These are phyloP conservation scores for Linaria vulgaris DNA, from an alignment of 257 asterid species.

Conservation along the genomic window DNA sequence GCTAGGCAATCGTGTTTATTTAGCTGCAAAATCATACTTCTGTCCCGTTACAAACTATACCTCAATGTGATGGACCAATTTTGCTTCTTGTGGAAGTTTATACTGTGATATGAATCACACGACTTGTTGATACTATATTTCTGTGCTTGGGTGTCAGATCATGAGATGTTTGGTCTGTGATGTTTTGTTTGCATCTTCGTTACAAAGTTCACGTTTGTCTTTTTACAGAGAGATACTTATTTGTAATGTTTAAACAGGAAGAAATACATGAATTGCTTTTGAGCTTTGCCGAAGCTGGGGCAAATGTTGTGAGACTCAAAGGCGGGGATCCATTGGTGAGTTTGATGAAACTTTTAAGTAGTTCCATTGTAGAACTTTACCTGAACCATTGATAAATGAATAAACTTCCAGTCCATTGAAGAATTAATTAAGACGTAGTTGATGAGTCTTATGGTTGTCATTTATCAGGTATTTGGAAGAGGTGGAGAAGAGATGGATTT, in stretches of 20 bases:
- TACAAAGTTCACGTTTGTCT: not conserved
- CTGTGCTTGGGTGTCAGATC: not conserved
- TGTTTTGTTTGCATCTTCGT: constrained; percentile 10
- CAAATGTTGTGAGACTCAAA: constrained; percentile 93
- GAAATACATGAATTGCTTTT: constrained; percentile 93
- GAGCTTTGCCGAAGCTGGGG: constrained; percentile 97
- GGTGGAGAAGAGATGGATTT: constrained; percentile 99
- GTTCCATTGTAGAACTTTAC: not conserved
- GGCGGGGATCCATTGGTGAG: constrained; percentile 98
- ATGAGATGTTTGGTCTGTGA: not conserved
- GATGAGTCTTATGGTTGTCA: constrained; percentile 19
- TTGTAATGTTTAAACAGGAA: constrained; percentile 50
- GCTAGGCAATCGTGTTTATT: not conserved
- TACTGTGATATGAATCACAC: not conserved
- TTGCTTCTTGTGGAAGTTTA: not conserved
- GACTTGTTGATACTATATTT: not conserved
- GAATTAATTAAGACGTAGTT: constrained; percentile 15
- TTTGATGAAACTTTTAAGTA: not conserved
- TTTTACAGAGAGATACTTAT: constrained; percentile 16
- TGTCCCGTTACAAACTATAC: too few species aligned
- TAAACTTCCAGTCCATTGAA: not conserved
- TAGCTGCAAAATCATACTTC: not conserved
- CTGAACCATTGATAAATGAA: too few species aligned
- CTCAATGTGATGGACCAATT: too few species aligned
- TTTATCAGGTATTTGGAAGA: constrained; percentile 83